Base-by-base conservation (phyloP, 2,329 filamentous ascomycete species). In the Sclerotinia minor region DNA sequence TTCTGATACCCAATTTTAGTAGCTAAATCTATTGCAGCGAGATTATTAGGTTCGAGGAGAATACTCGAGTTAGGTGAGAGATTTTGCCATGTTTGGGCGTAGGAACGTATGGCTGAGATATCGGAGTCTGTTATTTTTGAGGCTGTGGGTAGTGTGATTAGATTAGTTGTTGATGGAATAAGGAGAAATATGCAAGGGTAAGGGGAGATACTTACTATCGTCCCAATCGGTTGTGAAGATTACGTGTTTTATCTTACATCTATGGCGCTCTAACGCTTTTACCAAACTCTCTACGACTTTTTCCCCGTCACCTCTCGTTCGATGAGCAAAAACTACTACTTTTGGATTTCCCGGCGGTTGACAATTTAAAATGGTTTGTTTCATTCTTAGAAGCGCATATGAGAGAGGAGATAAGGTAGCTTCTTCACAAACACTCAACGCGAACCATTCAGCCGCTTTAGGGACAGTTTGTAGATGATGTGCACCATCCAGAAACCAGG, bases 381-480 rank as follows among this genome's bases (percentile, higher is more conserved):
- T 65, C 44, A 65, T 17, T 5, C 45, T 65, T 13, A 44, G 58
- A 17, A 65, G 45, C 7, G 67, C 47, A 50, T 70, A 69, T 24
- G 49, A 41, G 29, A 57, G 65, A 35, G 58, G 67, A 24, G 41
- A 63, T 17, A 58, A 38, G 19, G 47, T 69, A 24, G 58, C 70
- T 79, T 73, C 83, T 80, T 24, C 77, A 29, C 41, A 58, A 2
- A 58, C 64, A 24, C 53, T 59, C 29, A 50, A 13, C 75, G 5
- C 87, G 85, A 97, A 97, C 93, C 93, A 97, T 70, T 85, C 84
- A 0, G 89, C 89, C 5, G 92, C 92, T 72, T 91, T 85, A 72
- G 89, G 87, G 65, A 98, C 88, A 75, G 92, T 97, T 76, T 97
- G 92, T 1, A 91, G 83, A 0, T 73, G 74, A 65, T 75, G 72